Evolutionary conservation across 495 filamentous ascomycete species (phyloP).

Genomic region (Podospora comata): DNA sequence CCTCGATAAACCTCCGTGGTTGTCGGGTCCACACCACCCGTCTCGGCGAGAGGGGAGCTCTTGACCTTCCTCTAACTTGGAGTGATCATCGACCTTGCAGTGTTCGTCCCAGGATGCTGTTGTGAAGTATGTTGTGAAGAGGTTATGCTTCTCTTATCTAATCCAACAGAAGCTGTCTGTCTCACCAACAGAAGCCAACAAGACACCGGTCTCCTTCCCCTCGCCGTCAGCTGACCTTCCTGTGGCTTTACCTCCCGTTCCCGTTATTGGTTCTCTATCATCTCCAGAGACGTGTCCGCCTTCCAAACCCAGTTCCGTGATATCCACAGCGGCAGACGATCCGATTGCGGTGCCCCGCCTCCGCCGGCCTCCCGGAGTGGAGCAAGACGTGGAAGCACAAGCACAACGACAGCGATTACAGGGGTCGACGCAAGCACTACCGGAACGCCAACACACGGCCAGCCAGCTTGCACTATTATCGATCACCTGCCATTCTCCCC

Average conservation of each 20-base stretch:
- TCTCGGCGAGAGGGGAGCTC: neutral
- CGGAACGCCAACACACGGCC: neutral
- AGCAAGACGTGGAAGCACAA: slow-evolving; percentile 2
- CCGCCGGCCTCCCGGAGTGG: slow-evolving; percentile 19
- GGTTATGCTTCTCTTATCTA: neutral
- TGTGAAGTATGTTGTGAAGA: neutral
- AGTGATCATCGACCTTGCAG: neutral
- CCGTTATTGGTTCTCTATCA: neutral
- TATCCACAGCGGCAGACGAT: slow-evolving; percentile 25
- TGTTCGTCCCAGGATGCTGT: neutral
- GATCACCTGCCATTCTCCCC: slow-evolving; percentile 28
- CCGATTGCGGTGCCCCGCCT: slow-evolving; percentile 29
- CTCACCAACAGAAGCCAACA: neutral
- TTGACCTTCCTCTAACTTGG: neutral
- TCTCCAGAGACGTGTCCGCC: slow-evolving; percentile 6
- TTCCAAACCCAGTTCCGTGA: slow-evolving; percentile 14
- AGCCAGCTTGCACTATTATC: slow-evolving; percentile 13
- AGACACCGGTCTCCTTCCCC: neutral
- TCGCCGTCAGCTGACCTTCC: neutral
- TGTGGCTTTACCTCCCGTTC: neutral
- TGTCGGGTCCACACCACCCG: neutral
- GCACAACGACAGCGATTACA: neutral
- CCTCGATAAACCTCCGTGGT: neutral
- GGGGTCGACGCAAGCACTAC: slow-evolving; percentile 8
- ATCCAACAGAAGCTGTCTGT: neutral